Evolutionary conservation across 2,329 filamentous ascomycete species (phyloP).

Genomic region (Thielaviopsis populi): DNA sequence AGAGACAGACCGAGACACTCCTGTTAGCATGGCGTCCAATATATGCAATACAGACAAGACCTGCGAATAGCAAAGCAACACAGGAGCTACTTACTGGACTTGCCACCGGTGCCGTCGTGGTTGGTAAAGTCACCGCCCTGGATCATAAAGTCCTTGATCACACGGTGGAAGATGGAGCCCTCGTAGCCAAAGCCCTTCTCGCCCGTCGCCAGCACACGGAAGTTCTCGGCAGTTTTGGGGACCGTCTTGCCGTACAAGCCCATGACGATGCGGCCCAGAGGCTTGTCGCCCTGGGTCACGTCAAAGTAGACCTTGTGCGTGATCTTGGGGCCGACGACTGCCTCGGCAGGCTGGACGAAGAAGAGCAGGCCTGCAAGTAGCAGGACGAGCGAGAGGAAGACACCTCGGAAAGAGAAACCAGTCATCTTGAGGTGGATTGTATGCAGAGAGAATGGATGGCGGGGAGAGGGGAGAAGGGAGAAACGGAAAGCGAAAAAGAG

Average conservation of each 20-base stretch:
- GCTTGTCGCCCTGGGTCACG: conserved; percentile 59
- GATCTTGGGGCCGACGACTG: conserved; percentile 81
- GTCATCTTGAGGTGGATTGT: conserved; percentile 23
- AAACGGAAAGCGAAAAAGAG: conserved; percentile 17
- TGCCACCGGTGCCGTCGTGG: conserved; percentile 68
- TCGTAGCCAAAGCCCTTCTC: conserved; percentile 78
- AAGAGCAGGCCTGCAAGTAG: conserved; percentile 61
- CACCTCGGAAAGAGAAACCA: conserved; percentile 48
- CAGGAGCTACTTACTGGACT: conserved; percentile 48
- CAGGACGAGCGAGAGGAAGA: conserved; percentile 58
- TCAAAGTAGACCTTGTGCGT: conserved; percentile 92
- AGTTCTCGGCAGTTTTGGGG: conserved; percentile 60
- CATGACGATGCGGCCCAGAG: conserved; percentile 59
- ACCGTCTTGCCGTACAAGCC: conserved; percentile 81
- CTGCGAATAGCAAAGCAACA: neutral
- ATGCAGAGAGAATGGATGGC: conserved; percentile 41
- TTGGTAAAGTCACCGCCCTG: conserved; percentile 81
- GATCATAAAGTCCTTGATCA: conserved; percentile 86
- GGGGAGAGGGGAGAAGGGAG: conserved; percentile 5
- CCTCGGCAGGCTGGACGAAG: conserved; percentile 59
- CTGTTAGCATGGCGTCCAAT: neutral
- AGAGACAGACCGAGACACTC: too few species aligned
- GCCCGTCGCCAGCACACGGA: conserved; percentile 66
- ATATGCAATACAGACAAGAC: too few species aligned
- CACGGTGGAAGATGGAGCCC: conserved; percentile 72